Conservation (phyloP, 202 grass and related monocot species). For the Miscanthus sacchariflorus region DNA sequence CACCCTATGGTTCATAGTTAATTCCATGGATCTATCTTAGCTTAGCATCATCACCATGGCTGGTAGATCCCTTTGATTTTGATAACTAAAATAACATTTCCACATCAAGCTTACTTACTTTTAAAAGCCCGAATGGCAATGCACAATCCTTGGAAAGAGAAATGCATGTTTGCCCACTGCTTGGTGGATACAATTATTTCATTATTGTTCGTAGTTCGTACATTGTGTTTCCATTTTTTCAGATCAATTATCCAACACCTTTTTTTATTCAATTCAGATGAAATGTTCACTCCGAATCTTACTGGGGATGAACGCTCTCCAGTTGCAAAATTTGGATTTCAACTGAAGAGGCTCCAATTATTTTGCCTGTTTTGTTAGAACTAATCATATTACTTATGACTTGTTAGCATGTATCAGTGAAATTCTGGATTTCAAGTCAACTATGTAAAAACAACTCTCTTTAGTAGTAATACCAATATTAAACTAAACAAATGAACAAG, state of each 20-base stretch:
- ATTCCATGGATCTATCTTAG: conserved; percentile 40
- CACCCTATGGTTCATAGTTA: conserved; percentile 23
- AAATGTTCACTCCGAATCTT: not conserved
- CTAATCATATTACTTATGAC: not conserved
- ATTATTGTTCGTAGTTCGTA: not conserved
- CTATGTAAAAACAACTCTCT: conserved; percentile 36
- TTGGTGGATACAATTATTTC: conserved; percentile 40
- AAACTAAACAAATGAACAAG: conserved; percentile 15
- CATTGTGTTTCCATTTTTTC: not conserved
- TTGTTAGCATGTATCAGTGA: conserved; percentile 21
- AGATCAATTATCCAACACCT: not conserved
- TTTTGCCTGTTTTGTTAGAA: not conserved
- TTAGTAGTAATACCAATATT: not conserved
- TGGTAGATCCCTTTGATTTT: conserved; percentile 40
- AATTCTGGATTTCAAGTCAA: conserved; percentile 46
- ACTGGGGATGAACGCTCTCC: not conserved
- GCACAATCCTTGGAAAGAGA: not conserved
- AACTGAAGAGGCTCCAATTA: not conserved
- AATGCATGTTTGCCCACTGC: conserved; percentile 23
- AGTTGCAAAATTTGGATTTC: conserved; percentile 17
- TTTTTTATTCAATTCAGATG: conserved; percentile 4
- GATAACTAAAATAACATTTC: conserved; percentile 35
- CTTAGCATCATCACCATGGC: conserved; percentile 43
- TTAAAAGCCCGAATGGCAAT: not conserved
- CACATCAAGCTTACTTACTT: not conserved